A percentile compares a stretch with the other conserved stretches of the same genome.
These are phyloP conservation scores for Fusarium subtropicale DNA, from an alignment of 2,329 filamentous ascomycete genomes.

Conservation along the genomic window DNA sequence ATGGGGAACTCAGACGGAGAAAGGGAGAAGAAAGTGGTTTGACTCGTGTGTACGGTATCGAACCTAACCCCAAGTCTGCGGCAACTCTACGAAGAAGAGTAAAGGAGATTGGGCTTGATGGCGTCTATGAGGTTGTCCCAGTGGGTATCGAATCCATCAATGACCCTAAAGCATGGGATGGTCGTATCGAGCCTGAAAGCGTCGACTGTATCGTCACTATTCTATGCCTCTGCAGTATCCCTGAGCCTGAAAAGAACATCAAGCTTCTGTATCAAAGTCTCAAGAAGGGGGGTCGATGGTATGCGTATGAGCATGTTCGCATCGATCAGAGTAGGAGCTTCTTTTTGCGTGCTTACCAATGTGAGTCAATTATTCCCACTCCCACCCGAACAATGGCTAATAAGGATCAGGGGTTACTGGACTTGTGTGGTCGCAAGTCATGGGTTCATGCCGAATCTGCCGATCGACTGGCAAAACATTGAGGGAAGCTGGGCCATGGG, in stretches of 20 bases:
- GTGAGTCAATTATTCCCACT: conserved; percentile 53
- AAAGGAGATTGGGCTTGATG: conserved; percentile 63
- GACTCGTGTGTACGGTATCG: conserved; percentile 69
- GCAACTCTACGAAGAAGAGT: conserved; percentile 60
- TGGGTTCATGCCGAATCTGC: conserved; percentile 65
- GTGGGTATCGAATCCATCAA: conserved; percentile 70
- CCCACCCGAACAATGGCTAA: conserved; percentile 7
- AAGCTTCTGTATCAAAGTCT: conserved; percentile 66
- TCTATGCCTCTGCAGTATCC: conserved; percentile 73
- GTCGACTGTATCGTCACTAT: conserved; percentile 71
- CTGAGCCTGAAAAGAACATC: conserved; percentile 67
- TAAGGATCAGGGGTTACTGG: conserved; percentile 59
- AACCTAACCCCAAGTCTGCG: conserved; percentile 70
- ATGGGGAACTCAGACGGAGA: conserved; percentile 39
- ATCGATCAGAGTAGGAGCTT: conserved; percentile 52
- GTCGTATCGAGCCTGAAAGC: conserved; percentile 61
- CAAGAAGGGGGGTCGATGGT: conserved; percentile 72
- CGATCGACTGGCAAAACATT: conserved; percentile 61
- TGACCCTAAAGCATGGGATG: conserved; percentile 55
- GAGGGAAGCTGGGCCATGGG: conserved; percentile 63
- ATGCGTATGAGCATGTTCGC: conserved; percentile 71
- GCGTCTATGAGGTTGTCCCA: conserved; percentile 70
- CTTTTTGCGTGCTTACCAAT: conserved; percentile 61
- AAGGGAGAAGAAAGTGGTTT: conserved; percentile 46
- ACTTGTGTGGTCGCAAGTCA: conserved; percentile 62